Conservation (phyloP, 495 filamentous ascomycete genomes). For the Opeltia flavorubescens region DNA sequence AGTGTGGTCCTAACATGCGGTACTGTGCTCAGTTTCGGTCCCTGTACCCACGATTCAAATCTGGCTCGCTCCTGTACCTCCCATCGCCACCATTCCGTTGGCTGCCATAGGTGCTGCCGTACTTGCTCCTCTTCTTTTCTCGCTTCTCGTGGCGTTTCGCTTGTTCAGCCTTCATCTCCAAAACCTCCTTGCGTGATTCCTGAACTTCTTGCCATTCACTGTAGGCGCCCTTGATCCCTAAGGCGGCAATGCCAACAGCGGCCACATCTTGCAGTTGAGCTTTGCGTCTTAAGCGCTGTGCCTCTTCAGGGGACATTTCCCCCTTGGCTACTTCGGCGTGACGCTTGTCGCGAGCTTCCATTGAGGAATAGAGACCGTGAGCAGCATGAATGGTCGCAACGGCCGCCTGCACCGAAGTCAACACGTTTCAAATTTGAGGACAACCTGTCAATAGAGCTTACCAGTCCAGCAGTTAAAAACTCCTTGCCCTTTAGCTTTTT, state of each 20-base stretch:
- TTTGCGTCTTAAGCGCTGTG: conserved; percentile 51
- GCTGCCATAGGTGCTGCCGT: not conserved
- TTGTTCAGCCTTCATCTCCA: conserved; percentile 10
- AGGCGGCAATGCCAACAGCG: conserved; percentile 57
- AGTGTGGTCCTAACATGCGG: too few species aligned
- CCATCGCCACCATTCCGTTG: not conserved
- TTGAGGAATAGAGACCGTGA: conserved; percentile 55
- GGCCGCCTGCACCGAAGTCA: conserved; percentile 28
- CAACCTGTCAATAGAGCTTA: not conserved
- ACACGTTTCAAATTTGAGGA: not conserved
- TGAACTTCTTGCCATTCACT: conserved; percentile 35
- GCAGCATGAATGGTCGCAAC: conserved; percentile 68
- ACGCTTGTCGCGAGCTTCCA: conserved; percentile 52
- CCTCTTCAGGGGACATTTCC: conserved; percentile 48
- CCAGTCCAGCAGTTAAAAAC: conserved; percentile 53
- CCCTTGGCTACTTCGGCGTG: conserved; percentile 53
- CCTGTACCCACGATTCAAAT: not conserved
- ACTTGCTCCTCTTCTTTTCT: conserved; percentile 11
- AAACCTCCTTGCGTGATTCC: conserved; percentile 25
- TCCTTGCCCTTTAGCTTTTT: conserved; percentile 68
- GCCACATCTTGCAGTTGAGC: conserved; percentile 57
- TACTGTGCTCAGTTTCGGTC: not conserved
- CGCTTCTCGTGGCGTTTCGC: conserved; percentile 15
- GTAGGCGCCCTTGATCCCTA: conserved; percentile 57
- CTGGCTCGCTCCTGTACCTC: conserved; percentile 1